Conservation (phyloP, 805 yeast genomes). For the Starmerella potacharoeniae region DNA sequence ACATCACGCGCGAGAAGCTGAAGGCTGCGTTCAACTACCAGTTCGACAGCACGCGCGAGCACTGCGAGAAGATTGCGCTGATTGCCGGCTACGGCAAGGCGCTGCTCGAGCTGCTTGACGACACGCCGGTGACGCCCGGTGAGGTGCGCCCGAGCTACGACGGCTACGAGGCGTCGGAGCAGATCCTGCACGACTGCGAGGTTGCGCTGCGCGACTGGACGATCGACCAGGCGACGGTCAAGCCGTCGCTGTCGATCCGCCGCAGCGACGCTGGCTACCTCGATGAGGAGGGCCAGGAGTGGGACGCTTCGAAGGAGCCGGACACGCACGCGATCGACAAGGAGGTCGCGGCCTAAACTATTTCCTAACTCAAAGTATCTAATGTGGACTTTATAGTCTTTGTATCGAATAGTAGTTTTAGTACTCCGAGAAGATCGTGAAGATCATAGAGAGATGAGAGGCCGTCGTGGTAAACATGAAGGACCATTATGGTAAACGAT, state of each 20-base stretch:
- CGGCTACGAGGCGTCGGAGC: conserved; percentile 96
- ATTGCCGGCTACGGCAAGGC: conserved; percentile 99
- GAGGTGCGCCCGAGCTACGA: conserved; percentile 97
- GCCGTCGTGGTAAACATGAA: no score
- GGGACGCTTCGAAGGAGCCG: conserved; percentile 31
- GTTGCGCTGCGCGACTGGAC: conserved; percentile 95
- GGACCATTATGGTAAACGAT: no score
- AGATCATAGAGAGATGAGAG: no score
- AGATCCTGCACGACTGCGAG: conserved; percentile 94
- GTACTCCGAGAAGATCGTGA: not conserved
- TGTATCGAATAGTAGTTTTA: conserved; percentile 8
- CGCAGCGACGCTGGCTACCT: conserved; percentile 41
- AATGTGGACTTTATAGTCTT: conserved; percentile 12
- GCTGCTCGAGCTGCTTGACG: conserved; percentile 86
- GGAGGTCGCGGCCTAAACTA: conserved; percentile 8
- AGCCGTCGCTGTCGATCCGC: conserved; percentile 81
- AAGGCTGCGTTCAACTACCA: conserved; percentile 96
- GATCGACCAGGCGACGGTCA: conserved; percentile 85
- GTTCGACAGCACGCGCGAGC: conserved; percentile 89
- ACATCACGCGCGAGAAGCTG: conserved; percentile 94
- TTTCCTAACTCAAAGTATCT: not conserved
- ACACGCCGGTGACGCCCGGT: conserved; percentile 97
- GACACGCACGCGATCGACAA: conserved; percentile 26
- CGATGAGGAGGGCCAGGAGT: conserved; percentile 31
- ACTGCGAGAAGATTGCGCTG: conserved; percentile 88